Base-by-base conservation (phyloP, 192 early-diverging fungal genomes). In the Coemansia sp. region DNA sequence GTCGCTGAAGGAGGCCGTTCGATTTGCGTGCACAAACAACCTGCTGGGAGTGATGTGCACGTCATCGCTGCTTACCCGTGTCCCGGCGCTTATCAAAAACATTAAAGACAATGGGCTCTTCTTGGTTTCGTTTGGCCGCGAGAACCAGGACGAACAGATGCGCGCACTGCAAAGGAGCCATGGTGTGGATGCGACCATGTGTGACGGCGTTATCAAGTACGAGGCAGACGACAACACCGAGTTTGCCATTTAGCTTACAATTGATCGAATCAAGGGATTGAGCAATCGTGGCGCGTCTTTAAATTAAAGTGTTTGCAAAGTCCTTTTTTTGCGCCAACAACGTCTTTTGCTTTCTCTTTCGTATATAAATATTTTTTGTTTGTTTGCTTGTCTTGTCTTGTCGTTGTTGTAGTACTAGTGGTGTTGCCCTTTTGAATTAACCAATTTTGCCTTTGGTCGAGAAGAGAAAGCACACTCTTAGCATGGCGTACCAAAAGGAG, bases 101-200 rank as follows among this genome's bases (percentile, higher is more conserved):
- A 91, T 97, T 63, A 99, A 99, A 67, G 90, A 95, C 67, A 91
- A 90, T 51, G 96, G 98, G 1, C 73, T 99, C 32, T 88, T 99
- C 29, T 80, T 98, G 53, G 90, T 92, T 4, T 96, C 96, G 21
- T 96, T 94, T 85, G 98, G 96, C 1, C 50, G 72, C n/a, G 86
- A 84, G 17, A 98, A 98, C 77, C 75, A 85, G 32, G 81, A 88
- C 48, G 75, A 84, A 27, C 72, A 73, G 21, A 85, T 87, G 55
- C 86, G 93, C 2, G 70, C 72, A n/a, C 72, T 90, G 45, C 98
- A 98, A 64, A 92, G 93, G 70, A 69, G 78, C 39, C 78, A 88
- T 72, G 95, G 95, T 17, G 95, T 98, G 36, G 98, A 99, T 78
- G 96, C 94, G 2, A 90, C 94, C 68, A 89, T 98, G 75, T 77